Conservation (phyloP, 1,284 basidiomycete species). For the Exobasidium rhododendri region DNA sequence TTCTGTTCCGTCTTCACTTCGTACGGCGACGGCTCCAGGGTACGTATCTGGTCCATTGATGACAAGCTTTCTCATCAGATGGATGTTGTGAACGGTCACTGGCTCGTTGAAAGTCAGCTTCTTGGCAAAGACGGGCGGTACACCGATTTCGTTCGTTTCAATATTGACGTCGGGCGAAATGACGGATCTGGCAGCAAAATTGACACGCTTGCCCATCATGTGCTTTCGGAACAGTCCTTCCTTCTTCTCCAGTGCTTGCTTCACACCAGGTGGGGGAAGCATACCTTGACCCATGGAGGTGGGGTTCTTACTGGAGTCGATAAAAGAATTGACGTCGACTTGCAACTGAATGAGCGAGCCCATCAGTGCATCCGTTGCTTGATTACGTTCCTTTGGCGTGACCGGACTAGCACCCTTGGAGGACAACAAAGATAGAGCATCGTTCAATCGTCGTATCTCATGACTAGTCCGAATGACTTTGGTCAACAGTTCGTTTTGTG, state of each 20-base stretch:
- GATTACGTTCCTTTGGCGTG: slow-evolving; percentile 46
- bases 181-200: slow-evolving; percentile 97
- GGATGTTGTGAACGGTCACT: slow-evolving; percentile 86
- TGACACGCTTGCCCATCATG: slow-evolving; percentile 99
- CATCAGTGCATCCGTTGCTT: slow-evolving; percentile 63
- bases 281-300: slow-evolving; percentile 78
- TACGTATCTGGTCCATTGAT: slow-evolving; percentile 85
- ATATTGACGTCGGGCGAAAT: slow-evolving; percentile 99
- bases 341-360: slow-evolving; percentile 85
- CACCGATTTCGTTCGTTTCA: slow-evolving; percentile 97
- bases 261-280: slow-evolving; percentile 88
- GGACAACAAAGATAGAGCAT: slow-evolving; percentile 58
- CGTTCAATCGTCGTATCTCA: slow-evolving; percentile 29
- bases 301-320: slow-evolving; percentile 96
- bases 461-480: slow-evolving; percentile 73
- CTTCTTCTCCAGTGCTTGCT: slow-evolving; percentile 97
- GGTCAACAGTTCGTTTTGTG: slow-evolving; percentile 90
- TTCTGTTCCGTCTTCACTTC: slow-evolving; percentile 76
- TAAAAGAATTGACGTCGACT: slow-evolving; percentile 92
- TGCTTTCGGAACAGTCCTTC: slow-evolving; percentile 97
- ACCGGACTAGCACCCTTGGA: slow-evolving; percentile 58
- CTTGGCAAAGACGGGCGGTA: slow-evolving; percentile 94
- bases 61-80: slow-evolving; percentile 82
- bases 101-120: slow-evolving; percentile 98
- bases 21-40: slow-evolving; percentile 90